Percentiles rank a stretch among this genome's conserved stretches.
phyloP scores from a whole-genome alignment of 2,329 filamentous ascomycete species.

The Neopestalotiopsis sp. region DNA sequence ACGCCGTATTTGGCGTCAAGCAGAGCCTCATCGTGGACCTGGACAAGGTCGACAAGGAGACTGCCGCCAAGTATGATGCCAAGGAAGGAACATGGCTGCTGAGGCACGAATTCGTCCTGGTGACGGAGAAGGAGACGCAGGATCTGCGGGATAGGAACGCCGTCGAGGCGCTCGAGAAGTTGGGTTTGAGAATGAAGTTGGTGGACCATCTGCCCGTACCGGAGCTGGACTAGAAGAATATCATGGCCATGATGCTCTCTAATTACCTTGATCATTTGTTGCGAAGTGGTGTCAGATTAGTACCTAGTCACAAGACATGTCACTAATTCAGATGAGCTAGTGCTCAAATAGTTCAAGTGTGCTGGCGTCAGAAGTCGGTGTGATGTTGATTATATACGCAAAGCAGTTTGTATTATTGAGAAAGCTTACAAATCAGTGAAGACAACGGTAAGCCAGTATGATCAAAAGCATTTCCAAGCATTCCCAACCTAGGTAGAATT shows the following conservation, averaged over 20 bases:
- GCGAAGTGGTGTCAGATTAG: neutral
- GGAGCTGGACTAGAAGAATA: slow-evolving; percentile 55
- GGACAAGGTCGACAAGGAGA: slow-evolving; percentile 55
- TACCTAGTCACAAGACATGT: neutral
- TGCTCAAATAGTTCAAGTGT: neutral
- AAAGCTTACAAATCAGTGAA: neutral
- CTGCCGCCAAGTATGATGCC: slow-evolving; percentile 67
- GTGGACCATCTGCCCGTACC: slow-evolving; percentile 79
- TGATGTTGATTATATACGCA: neutral
- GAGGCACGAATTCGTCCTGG: slow-evolving; percentile 79
- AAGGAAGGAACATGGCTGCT: slow-evolving; percentile 67
- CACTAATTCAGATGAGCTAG: neutral
- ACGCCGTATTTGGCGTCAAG: slow-evolving; percentile 89
- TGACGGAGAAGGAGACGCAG: slow-evolving; percentile 72
- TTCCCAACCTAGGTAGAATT: too few relatives aligned
- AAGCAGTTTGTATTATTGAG: too few relatives aligned
- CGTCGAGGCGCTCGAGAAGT: slow-evolving; percentile 67
- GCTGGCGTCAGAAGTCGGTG: slow-evolving; percentile 1
- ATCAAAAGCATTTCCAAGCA: neutral
- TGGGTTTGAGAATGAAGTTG: slow-evolving; percentile 74
- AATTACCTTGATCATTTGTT: neutral
- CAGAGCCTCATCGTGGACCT: slow-evolving; percentile 75
- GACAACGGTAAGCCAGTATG: neutral
- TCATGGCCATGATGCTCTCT: neutral
- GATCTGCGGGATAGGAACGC: slow-evolving; percentile 69